phyloP scores from a whole-genome alignment of 2,329 filamentous ascomycete species.

The Neospermospora avenae region DNA sequence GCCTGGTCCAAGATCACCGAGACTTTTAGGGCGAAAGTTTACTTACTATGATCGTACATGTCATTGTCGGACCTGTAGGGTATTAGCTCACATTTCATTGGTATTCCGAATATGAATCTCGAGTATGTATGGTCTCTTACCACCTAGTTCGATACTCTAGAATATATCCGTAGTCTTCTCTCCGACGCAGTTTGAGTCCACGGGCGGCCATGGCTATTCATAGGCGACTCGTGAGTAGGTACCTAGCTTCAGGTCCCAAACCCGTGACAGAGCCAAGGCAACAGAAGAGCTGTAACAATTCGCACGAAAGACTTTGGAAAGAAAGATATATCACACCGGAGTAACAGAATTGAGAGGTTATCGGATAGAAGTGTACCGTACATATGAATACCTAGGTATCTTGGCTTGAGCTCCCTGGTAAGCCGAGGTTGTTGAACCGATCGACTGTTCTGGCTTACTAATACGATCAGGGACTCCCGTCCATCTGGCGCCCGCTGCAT shows the following conservation, averaged over 20 bases:
- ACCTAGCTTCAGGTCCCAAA: neutral
- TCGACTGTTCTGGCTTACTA: too few species aligned
- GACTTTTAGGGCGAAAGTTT: too few species aligned
- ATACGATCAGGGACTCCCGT: too few species aligned
- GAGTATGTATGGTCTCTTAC: conserved; percentile 47
- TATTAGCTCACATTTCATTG: neutral
- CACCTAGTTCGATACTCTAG: conserved; percentile 86
- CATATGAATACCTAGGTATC: too few species aligned
- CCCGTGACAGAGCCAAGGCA: neutral
- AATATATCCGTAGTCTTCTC: conserved; percentile 72
- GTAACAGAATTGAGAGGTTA: too few species aligned
- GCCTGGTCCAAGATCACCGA: too few species aligned
- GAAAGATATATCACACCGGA: too few species aligned
- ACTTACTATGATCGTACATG: conserved; percentile 52
- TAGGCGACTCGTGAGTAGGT: too few species aligned
- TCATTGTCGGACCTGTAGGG: conserved; percentile 78
- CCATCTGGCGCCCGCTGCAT: too few species aligned
- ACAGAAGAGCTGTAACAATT: neutral
- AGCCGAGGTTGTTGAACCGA: too few species aligned
- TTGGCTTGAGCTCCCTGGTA: too few species aligned
- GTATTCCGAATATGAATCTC: neutral
- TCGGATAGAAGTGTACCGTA: too few species aligned
- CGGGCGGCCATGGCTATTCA: conserved; percentile 31
- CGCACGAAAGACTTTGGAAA: neutral
- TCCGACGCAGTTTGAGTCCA: conserved; percentile 57